Conservation (phyloP, 164 flowering plant genomes). For the Stephania japonica region DNA sequence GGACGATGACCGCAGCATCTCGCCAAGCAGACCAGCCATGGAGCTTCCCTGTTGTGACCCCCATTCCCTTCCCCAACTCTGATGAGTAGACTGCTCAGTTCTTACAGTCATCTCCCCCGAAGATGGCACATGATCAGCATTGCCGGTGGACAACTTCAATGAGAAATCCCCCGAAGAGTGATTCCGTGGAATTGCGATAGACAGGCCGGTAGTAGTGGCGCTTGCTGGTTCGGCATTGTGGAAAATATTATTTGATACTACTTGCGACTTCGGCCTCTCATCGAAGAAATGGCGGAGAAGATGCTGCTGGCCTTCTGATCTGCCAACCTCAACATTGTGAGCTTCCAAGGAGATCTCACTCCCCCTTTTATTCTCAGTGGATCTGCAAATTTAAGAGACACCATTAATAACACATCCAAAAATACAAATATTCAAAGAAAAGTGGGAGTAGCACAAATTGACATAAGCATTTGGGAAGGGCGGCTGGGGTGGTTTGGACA, state of each 20-base stretch:
- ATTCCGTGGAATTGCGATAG: constrained; percentile 49
- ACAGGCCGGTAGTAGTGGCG: constrained; percentile 40
- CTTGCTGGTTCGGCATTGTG: constrained; percentile 18
- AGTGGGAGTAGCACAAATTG: too few relatives aligned
- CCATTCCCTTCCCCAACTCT: constrained; percentile 48
- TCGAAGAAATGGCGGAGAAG: constrained; percentile 72
- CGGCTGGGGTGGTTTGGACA: too few relatives aligned
- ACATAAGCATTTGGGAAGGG: too few relatives aligned
- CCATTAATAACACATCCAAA: background rate
- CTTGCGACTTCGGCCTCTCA: constrained; percentile 63
- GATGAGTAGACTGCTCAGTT: constrained; percentile 23
- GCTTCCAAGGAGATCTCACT: constrained; percentile 21
- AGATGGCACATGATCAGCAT: constrained; percentile 18
- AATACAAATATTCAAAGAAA: background rate
- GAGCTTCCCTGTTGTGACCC: constrained; percentile 36
- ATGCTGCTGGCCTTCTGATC: constrained; percentile 31
- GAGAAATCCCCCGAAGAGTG: constrained; percentile 53
- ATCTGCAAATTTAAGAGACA: constrained; percentile 20
- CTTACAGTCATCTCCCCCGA: constrained; percentile 16
- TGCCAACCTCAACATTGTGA: constrained; percentile 14
- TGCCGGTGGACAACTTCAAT: constrained; percentile 64
- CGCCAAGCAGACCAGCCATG: constrained; percentile 85
- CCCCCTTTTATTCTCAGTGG: constrained; percentile 27
- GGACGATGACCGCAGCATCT: constrained; percentile 60
- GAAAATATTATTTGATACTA: constrained; percentile 27